These are phyloP conservation scores for Lathyrus oleraceus DNA, from an alignment of 306 rosid species.

Conservation along the genomic window DNA sequence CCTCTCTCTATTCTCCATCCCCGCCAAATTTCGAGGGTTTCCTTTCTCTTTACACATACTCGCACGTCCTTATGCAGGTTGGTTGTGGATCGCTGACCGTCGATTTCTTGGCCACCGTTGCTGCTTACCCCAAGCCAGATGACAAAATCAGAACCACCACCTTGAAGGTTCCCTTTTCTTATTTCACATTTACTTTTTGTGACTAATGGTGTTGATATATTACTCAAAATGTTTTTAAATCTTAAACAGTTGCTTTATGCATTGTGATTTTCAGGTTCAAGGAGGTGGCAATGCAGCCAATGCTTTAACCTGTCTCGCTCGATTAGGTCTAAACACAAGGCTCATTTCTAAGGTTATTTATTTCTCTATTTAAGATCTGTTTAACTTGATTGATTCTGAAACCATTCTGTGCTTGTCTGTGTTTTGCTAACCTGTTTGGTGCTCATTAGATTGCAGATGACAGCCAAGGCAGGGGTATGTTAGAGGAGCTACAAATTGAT, in stretches of 20 bases:
- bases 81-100: slow-evolving; percentile 58
- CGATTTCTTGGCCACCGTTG: slow-evolving; percentile 75
- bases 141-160: slow-evolving; percentile 82
- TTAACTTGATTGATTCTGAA: slow-evolving; percentile 12
- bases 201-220: too few relatives aligned
- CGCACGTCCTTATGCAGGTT: slow-evolving; percentile 42
- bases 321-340: slow-evolving; percentile 79
- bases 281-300: slow-evolving; percentile 95
- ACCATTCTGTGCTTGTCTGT: slow-evolving; percentile 5
- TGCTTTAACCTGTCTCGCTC: slow-evolving; percentile 80
- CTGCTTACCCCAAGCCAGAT: slow-evolving; percentile 80
- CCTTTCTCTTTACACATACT: background rate
- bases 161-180: slow-evolving; percentile 51
- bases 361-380: background rate
- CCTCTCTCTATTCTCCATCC: background rate
- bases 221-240: background rate
- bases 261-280: slow-evolving; percentile 61
- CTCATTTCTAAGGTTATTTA: slow-evolving; percentile 72
- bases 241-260: background rate
- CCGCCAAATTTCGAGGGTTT: slow-evolving; percentile 7
- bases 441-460: slow-evolving; percentile 73
- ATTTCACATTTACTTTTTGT: background rate
- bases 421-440: slow-evolving; percentile 18
- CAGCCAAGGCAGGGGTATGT: slow-evolving; percentile 71
- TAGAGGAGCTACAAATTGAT: slow-evolving; percentile 72